phyloP scores from a whole-genome alignment of 169 alveolate genomes.

The Eimeria praecox region DNA sequence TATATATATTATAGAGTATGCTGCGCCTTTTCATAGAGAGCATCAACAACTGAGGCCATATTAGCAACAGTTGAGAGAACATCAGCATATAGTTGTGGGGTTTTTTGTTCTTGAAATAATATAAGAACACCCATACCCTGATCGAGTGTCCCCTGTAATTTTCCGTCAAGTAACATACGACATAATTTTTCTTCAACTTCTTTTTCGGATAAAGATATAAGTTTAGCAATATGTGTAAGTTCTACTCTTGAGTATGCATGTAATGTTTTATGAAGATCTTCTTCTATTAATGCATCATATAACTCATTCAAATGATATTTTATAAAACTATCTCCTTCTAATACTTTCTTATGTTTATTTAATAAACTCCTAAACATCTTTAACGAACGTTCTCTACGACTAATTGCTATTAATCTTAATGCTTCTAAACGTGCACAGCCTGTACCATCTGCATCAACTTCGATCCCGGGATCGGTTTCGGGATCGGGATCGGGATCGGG shows the following conservation, averaged over 20 bases:
- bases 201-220: slow-evolving; percentile 90
- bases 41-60: slow-evolving; percentile 83
- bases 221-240: slow-evolving; percentile 90
- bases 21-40: slow-evolving; percentile 84
- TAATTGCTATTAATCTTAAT: slow-evolving; percentile 58
- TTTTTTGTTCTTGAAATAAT: slow-evolving; percentile 76
- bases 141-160: slow-evolving; percentile 97
- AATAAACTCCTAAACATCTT: slow-evolving; percentile 29
- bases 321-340: slow-evolving; percentile 87
- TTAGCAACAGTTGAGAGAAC: slow-evolving; percentile 77
- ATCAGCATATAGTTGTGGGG: slow-evolving; percentile 42
- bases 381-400: slow-evolving; percentile 69
- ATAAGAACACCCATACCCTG: slow-evolving; percentile 94
- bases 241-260: slow-evolving; percentile 92
- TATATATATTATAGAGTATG: slow-evolving; percentile 79
- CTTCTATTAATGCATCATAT: slow-evolving; percentile 91
- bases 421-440: slow-evolving; percentile 69
- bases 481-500: too few species aligned
- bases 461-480: too few species aligned
- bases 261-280: slow-evolving; percentile 91
- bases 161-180: slow-evolving; percentile 96
- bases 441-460: too few species aligned
- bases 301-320: slow-evolving; percentile 88
- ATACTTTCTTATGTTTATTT: neutral
- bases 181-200: slow-evolving; percentile 88